These are phyloP conservation scores for Blastobotrys robertii DNA, from an alignment of 805 yeast genomes.

Conservation along the genomic window DNA sequence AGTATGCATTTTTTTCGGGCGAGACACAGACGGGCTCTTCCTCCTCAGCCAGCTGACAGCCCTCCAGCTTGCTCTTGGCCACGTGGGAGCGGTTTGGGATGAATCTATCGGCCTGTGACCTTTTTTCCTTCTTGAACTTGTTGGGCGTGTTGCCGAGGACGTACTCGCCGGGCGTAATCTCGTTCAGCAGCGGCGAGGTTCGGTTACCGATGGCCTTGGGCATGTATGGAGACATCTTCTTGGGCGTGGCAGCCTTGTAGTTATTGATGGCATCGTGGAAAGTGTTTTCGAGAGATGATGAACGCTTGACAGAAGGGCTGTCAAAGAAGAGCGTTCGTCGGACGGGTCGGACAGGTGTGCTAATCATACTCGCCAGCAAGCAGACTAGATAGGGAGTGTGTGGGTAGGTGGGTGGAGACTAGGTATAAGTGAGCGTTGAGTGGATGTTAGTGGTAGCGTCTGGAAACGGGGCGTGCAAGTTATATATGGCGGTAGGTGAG, in stretches of 20 bases:
- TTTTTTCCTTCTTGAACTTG: slow-evolving; percentile 16
- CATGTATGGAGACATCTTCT: slow-evolving; percentile 9
- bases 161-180: slow-evolving; percentile 35
- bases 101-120: slow-evolving; percentile 41
- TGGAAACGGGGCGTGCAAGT: background rate
- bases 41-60: background rate
- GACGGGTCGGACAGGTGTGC: slow-evolving; percentile 17
- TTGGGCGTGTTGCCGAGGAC: slow-evolving; percentile 24
- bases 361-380: slow-evolving; percentile 6
- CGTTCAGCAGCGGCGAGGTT: slow-evolving; percentile 34
- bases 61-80: slow-evolving; percentile 31
- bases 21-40: background rate
- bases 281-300: slow-evolving; percentile 14
- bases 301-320: slow-evolving; percentile 11
- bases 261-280: slow-evolving; percentile 1
- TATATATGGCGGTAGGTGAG: background rate
- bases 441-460: background rate
- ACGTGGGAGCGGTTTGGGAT: slow-evolving; percentile 48
- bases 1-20: slow-evolving; percentile 20
- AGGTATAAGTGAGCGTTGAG: background rate
- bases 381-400: background rate
- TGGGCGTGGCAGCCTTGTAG: slow-evolving; percentile 8
- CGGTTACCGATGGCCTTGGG: slow-evolving; percentile 11
- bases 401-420: background rate
- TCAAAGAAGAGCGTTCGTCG: slow-evolving; percentile 13